Base-by-base conservation (phyloP, 371 early-diverging fungal species). In the Mucor piriformis region DNA sequence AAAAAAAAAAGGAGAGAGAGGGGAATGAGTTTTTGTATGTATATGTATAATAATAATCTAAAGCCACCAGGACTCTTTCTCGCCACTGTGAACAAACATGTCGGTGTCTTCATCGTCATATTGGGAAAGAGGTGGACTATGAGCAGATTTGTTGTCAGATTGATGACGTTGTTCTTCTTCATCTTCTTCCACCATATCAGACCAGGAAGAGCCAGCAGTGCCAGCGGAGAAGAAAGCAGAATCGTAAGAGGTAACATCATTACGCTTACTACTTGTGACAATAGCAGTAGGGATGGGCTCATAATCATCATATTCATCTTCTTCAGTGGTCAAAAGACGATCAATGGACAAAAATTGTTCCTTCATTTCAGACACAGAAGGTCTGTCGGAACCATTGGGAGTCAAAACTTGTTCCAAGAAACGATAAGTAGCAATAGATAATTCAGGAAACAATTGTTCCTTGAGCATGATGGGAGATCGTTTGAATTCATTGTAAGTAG, bases 401-500 rank as follows among this genome's bases (percentile, higher is more conserved):
- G 63, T 50, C 18, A 80, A 61, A 6, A 64, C 66, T 42, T 59
- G 44, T 48, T 59, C 67, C 23, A 84, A 57, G 25, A 83, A 69
- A 46, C 69, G 74, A 63, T 62, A 25, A 56, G 74, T 54, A 54
- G 67, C 29, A 35, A 37, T 34, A 13, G 80, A 74, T 48, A 82
- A 50, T 32, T 71, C 71, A 3, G 83, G 86, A 59, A 83, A 83
- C 60, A 84, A 70, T 33, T 71, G 72, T 23, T 76, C 75, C 47
- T 74, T 72, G 21, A 86, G 68, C 25, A 83, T 78, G 25, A 57
- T 61, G 11, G 83, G 78, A 25, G 79, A 69, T 46, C 83, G 75
- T 25, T 64, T 74, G 63, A 77, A 88, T 56, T 83, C 83, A 10
- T 74, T 70, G 64, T 73, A 88, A 12, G 83, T 77, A 16, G 74